These are phyloP conservation scores for Peterozyma toletana DNA, from an alignment of 805 yeast genomes.

Conservation along the genomic window DNA sequence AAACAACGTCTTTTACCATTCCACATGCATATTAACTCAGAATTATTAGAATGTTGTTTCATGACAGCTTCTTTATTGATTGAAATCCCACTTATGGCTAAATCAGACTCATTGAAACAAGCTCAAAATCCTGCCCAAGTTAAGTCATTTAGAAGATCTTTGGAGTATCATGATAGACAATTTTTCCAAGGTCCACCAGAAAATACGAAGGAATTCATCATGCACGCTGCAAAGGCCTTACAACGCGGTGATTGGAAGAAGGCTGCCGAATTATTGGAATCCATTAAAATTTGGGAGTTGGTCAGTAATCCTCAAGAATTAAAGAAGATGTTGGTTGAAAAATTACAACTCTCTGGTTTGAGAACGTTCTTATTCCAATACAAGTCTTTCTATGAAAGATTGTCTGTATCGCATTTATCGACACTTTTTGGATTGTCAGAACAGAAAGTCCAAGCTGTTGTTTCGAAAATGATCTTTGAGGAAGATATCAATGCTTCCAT, in stretches of 20 bases:
- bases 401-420: conserved; percentile 62
- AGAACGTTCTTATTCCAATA: conserved; percentile 88
- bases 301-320: conserved; percentile 62
- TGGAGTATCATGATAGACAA: conserved; percentile 91
- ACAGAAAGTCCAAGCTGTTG: conserved; percentile 50
- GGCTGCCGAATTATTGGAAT: conserved; percentile 62
- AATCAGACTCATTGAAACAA: conserved; percentile 56
- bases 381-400: conserved; percentile 66
- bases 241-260: conserved; percentile 86
- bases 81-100: conserved; percentile 88
- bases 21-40: conserved; percentile 97
- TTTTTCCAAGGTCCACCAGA: conserved; percentile 97
- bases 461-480: conserved; percentile 67
- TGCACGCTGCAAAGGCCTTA: conserved; percentile 86
- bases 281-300: conserved; percentile 83
- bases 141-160: conserved; percentile 83
- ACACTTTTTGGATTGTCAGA: conserved; percentile 57
- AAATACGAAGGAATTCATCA: conserved; percentile 86
- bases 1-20: conserved; percentile 85
- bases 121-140: conserved; percentile 36
- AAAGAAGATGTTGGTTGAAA: conserved; percentile 64
- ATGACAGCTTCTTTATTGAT: conserved; percentile 82
- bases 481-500: conserved; percentile 75
- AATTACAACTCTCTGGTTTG: conserved; percentile 84
- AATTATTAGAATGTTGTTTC: conserved; percentile 89